These are phyloP conservation scores for Fusarium sp. DNA, from an alignment of 2,329 filamentous ascomycete species.

Conservation along the genomic window DNA sequence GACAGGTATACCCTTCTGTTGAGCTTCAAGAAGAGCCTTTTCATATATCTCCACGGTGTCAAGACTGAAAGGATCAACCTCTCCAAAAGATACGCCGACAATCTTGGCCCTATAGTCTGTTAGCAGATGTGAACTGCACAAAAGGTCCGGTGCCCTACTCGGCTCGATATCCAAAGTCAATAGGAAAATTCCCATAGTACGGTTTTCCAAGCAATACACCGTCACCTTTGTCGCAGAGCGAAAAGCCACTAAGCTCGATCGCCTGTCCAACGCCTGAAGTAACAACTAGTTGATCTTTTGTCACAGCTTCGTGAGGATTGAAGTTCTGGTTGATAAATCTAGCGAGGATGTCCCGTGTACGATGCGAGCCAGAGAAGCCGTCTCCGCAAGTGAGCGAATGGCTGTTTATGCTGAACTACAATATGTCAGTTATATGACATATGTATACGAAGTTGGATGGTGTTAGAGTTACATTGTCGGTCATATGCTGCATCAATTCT, in stretches of 20 bases:
- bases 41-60: neutral
- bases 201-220: neutral
- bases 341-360: neutral
- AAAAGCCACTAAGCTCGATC: neutral
- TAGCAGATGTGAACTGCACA: too few species aligned
- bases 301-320: neutral
- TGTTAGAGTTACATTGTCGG: neutral
- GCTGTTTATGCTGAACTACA: neutral
- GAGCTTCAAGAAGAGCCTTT: neutral
- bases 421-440: too few species aligned
- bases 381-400: neutral
- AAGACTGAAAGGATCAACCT: neutral
- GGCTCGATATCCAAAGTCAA: neutral
- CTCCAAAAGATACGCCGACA: neutral
- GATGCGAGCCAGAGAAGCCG: neutral
- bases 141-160: neutral
- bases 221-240: neutral
- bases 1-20: neutral
- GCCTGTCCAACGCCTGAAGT: neutral
- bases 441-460: too few species aligned
- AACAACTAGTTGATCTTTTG: neutral
- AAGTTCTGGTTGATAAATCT: neutral
- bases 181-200: neutral
- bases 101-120: neutral
- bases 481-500: neutral